Base-by-base conservation (phyloP, 164 flowering plant species). In the Magnolia officinalis region DNA sequence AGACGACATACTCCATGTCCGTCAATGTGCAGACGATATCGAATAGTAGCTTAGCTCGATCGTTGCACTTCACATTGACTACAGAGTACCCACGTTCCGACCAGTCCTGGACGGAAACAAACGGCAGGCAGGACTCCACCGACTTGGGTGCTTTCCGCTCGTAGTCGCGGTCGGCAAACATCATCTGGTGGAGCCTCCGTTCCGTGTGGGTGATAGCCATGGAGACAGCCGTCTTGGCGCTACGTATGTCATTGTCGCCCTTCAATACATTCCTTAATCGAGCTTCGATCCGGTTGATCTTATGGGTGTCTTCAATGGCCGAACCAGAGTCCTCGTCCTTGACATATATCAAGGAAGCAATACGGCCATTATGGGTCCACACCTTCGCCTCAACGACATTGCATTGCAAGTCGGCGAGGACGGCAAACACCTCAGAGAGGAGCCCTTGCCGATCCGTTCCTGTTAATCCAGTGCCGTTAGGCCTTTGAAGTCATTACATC, bases 321-420 rank as follows among this genome's bases (percentile, higher is more conserved):
- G 80, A 66, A 14, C 92, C 91, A 0, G 89, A 81, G 74, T 89
- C 92, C 84, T 88, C 93, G 37, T 92, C 96, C 74, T 88, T 90
- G 0, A 90, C 85, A 65, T 87, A 83, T 2, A 93, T 88, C 4
- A 91, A 73, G 6, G 95, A 87, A 0, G 96, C 96, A 21, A 91
- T 87, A 10, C 96, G 73, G 6, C 93, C 93, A 78, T 90, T 92
- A 81, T 92, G 95, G 2, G 96, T 90, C 98, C 98, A 91, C 63
- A 92, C 87, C 61, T 92, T 90, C 2, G 95, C 84, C 24, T 93
- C 93, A 0, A 91, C 94, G n/a, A 93, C 90, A 82, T 83, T 81
- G 75, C 93, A 88, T 18, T 90, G 81, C 67, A 91, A 77, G 45
- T 90, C 88, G 2, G 89, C 79, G 6, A 92, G 86, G 4, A 93